A percentile compares a stretch with the other conserved stretches of the same genome.
Evolutionary conservation across 257 asterid genomes (phyloP).

Genomic region (Anisodus acutangulus): DNA sequence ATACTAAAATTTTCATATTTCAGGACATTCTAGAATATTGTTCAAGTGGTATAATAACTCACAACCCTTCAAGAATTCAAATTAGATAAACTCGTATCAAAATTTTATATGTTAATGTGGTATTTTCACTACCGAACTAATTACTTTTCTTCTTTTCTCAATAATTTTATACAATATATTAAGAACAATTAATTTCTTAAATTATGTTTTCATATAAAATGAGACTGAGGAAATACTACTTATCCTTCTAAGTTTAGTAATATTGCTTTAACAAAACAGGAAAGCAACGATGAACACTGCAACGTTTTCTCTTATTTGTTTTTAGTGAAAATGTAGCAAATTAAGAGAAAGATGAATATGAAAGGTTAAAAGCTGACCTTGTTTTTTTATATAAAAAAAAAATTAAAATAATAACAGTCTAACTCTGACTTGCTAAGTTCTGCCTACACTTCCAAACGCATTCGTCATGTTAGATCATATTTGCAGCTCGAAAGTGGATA

Average conservation of each 20-base stretch:
- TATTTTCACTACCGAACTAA: neutral
- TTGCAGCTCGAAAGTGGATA: constrained; percentile 1
- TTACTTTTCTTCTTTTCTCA: too few species aligned
- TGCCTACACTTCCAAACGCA: neutral
- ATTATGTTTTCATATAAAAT: neutral
- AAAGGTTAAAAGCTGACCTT: neutral
- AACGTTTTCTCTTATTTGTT: neutral
- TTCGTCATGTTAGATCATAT: neutral
- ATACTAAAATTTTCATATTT: neutral
- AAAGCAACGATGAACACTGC: neutral
- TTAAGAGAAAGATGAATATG: neutral
- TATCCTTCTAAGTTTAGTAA: neutral
- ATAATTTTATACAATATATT: too few species aligned
- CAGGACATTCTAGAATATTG: neutral
- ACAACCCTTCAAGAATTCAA: neutral
- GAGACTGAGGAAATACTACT: neutral
- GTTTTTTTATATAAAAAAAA: neutral
- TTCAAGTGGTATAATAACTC: neutral
- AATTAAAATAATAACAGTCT: neutral
- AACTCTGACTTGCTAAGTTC: neutral
- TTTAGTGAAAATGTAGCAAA: neutral
- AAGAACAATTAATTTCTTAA: neutral
- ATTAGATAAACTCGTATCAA: neutral
- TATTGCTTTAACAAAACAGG: neutral
- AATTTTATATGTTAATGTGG: neutral